Base-by-base conservation (phyloP, 179 eudicot genomes). In the Gypsophila paniculata region DNA sequence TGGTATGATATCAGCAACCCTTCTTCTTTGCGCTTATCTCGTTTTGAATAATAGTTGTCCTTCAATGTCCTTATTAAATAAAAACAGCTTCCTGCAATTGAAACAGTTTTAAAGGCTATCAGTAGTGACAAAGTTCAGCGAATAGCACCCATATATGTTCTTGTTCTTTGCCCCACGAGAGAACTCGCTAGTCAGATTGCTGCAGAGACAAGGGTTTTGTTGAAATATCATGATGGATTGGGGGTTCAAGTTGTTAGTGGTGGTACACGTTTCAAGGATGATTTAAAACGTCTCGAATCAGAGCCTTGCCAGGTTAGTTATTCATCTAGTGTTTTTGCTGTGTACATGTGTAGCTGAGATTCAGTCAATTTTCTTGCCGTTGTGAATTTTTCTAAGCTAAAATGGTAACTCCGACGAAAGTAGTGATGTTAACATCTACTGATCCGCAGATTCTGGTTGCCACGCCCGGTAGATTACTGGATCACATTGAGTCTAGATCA, bases 1-100 rank as follows among this genome's bases (percentile, higher is more conserved):
- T 94, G 99, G 99, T 94, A 93, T 75, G 65, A 70, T 19, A 52
- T 66, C 71, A 21, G 46, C 46, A 49, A 52, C 38, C 48, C 69
- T n/a, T 44, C 53, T 21, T 51, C 63, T 51, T 60, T 55, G 67
- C 19, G 26, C 46, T 14, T 6, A 63, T 68, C 13, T 68, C 23
- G 7, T 10, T 29, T 57, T 23, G 15, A 23, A 18, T 62, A 38
- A 34, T 79, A 59, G 39, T 32, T 34, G 59, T 48, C 59, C 65
- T 61, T 66, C 69, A 63, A 61, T 64, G 68, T 54, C 78, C 58
- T 68, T 80, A 75, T 82, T 87, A 83, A 84, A 86, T 80, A 79
- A 70, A 83, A 87, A 80, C 92, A 94, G 99, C 88, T 91, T 83
- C 99, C 97, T 74, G 96, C 94, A 72, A 91, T 94, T 87, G 97